Base-by-base conservation (phyloP, 495 filamentous ascomycete species). In the Aspergillus asperescens region DNA sequence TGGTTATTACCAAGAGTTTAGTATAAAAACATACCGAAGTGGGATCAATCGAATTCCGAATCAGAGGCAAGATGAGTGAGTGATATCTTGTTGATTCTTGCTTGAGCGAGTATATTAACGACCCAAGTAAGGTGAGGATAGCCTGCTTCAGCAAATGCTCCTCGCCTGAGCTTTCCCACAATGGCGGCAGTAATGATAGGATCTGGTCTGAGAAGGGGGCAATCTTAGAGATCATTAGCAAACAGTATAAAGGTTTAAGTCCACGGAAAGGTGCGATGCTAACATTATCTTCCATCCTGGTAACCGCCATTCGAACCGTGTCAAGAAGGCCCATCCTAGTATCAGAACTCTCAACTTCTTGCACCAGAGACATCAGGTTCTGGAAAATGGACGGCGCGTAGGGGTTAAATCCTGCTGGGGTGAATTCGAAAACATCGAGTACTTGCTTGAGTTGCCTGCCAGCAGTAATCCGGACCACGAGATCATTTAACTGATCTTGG, bases 121-220 rank as follows among this genome's bases (percentile, higher is more conserved):
- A 82, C 1, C 86, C 77, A 19, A 96, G 79, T 28, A 96, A 82
- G 4, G 82, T 85, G n/a, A 97, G 76, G 38, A 96, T 88, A 0
- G 86, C 82, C 68, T 96, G 89, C 69, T 96, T 96, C 80, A 96
- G 86, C 41, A 91, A 75, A 67, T 91, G 84, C 63, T 93, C 84
- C 35, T 85, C 83, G 8, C 84, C 88, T 5, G 86, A 85, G 18
- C 81, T 79, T 49, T 88, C 84, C 93, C 93, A 98, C 9, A 96
- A 73, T 1, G 80, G 76, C 2, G 90, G 89, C n/a, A 97, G 75
- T 18, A 89, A 77, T 4, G 79, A 70, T 52, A 98, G 82, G 19
- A 98, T 87, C 41, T 81, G 76, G 53, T 94, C 86, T 1, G 90
- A 86, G 60, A 88, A 94, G 7, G 81, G 83, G 3, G 77, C 70